A percentile compares a stretch with the other conserved stretches of the same genome.
Conservation (phyloP, 495 filamentous ascomycete genomes). For the Glutinoglossum americanum region DNA sequence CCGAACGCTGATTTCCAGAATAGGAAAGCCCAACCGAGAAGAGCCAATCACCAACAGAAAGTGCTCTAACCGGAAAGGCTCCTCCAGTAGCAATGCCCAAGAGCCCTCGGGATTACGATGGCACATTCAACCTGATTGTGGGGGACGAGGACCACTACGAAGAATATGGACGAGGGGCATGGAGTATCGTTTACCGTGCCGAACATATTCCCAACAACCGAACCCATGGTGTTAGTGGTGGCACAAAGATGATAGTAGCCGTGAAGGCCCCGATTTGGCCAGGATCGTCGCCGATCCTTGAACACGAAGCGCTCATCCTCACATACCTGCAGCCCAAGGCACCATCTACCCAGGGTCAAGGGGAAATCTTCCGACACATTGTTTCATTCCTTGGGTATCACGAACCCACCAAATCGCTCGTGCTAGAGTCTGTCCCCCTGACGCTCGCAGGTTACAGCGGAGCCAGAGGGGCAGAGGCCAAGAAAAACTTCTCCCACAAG, state of each 20-base stretch:
- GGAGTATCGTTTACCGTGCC: slow-evolving; percentile 39
- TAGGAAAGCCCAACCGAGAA: not conserved
- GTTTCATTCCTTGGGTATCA: slow-evolving; percentile 37
- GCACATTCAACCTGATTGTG: not conserved
- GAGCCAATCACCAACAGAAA: not conserved
- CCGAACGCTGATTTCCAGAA: not conserved
- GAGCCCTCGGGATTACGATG: not conserved
- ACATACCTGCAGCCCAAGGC: slow-evolving; percentile 22
- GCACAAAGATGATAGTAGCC: slow-evolving; percentile 22
- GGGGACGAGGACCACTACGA: not conserved
- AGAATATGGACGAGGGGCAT: slow-evolving; percentile 33
- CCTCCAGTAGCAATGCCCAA: not conserved
- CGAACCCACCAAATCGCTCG: slow-evolving; percentile 23
- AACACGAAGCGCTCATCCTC: slow-evolving; percentile 29
- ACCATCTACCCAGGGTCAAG: slow-evolving; percentile 7
- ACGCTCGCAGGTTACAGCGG: slow-evolving; percentile 28
- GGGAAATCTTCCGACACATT: slow-evolving; percentile 15
- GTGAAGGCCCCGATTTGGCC: slow-evolving; percentile 30
- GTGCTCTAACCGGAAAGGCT: not conserved
- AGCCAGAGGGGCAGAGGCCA: slow-evolving; percentile 16
- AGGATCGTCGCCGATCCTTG: slow-evolving; percentile 27
- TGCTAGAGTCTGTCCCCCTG: slow-evolving; percentile 30
- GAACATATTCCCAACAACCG: slow-evolving; percentile 26
- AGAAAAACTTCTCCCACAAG: slow-evolving; percentile 12
- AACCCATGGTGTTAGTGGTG: slow-evolving; percentile 12